A percentile compares a stretch with the other conserved stretches of the same genome.
phyloP scores from a whole-genome alignment of 2,329 filamentous ascomycete species.

The Pseudogymnoascus verrucosus region DNA sequence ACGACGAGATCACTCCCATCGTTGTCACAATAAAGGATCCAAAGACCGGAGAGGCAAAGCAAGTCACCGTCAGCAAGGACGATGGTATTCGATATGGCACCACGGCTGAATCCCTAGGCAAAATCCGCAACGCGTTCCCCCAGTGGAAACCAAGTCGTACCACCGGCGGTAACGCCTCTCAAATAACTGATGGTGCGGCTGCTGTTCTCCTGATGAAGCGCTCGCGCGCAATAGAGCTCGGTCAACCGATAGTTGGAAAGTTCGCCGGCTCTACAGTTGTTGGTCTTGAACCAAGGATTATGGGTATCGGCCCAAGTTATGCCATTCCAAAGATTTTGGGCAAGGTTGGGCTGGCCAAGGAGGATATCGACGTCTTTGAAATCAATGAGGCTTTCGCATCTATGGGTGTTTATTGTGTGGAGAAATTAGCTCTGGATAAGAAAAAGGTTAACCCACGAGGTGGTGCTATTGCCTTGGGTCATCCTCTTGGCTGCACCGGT shows the following conservation, averaged over 20 bases:
- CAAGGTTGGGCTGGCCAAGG: constrained; percentile 71
- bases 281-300: constrained; percentile 82
- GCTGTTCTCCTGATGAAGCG: constrained; percentile 95
- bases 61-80: constrained; percentile 74
- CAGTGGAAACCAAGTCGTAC: constrained; percentile 86
- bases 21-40: constrained; percentile 73
- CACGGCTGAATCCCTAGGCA: constrained; percentile 78
- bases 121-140: constrained; percentile 82
- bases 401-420: constrained; percentile 87
- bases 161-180: constrained; percentile 93
- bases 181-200: constrained; percentile 92
- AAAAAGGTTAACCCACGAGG: constrained; percentile 96
- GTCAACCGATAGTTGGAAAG: constrained; percentile 84
- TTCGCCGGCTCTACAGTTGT: constrained; percentile 77
- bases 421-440: constrained; percentile 70
- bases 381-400: constrained; percentile 98
- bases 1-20: constrained; percentile 81
- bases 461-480: constrained; percentile 88
- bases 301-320: constrained; percentile 90
- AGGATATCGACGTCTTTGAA: constrained; percentile 92
- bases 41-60: constrained; percentile 79
- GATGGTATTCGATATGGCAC: constrained; percentile 82
- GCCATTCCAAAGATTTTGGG: constrained; percentile 85
- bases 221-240: constrained; percentile 77
- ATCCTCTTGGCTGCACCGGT: constrained; percentile 89